Conservation (phyloP, 1,284 basidiomycete genomes). For the Trametes hirsuta region DNA sequence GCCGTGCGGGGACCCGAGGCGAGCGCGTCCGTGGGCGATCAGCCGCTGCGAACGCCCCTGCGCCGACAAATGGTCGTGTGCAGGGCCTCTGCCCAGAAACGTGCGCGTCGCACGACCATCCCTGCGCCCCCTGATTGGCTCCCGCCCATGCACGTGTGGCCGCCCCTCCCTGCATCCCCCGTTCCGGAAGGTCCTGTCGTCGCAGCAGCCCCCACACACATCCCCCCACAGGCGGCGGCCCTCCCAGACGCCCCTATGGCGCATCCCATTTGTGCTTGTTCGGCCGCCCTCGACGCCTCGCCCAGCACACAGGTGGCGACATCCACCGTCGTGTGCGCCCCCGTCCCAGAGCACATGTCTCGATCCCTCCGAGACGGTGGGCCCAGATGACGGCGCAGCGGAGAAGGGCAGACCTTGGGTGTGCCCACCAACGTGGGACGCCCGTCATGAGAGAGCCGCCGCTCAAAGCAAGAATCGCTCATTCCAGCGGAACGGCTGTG, state of each 20-base stretch:
- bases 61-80: slow-evolving; percentile 22
- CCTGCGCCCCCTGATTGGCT: slow-evolving; percentile 31
- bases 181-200: slow-evolving; percentile 26
- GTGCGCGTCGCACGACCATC: slow-evolving; percentile 41
- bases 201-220: not conserved
- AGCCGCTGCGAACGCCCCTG: slow-evolving; percentile 10
- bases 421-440: slow-evolving; percentile 13
- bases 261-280: not conserved
- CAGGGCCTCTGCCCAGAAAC: slow-evolving; percentile 32
- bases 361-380: not conserved
- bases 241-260: not conserved
- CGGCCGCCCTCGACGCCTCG: not conserved
- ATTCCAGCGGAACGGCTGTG: not conserved
- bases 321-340: not conserved
- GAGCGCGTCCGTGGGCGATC: slow-evolving; percentile 20
- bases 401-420: not conserved
- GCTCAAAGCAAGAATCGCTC: not conserved
- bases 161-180: slow-evolving; percentile 17
- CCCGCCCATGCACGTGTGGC: slow-evolving; percentile 34
- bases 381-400: slow-evolving; percentile 3
- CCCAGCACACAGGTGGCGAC: not conserved
- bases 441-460: not conserved
- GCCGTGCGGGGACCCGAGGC: slow-evolving; percentile 12
- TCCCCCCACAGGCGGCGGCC: not conserved
- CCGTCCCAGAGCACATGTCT: not conserved